Evolutionary conservation across 495 filamentous ascomycete genomes (phyloP), one percentile per base, ranked within the genome.

Genomic region (Penicillium daleae): DNA sequence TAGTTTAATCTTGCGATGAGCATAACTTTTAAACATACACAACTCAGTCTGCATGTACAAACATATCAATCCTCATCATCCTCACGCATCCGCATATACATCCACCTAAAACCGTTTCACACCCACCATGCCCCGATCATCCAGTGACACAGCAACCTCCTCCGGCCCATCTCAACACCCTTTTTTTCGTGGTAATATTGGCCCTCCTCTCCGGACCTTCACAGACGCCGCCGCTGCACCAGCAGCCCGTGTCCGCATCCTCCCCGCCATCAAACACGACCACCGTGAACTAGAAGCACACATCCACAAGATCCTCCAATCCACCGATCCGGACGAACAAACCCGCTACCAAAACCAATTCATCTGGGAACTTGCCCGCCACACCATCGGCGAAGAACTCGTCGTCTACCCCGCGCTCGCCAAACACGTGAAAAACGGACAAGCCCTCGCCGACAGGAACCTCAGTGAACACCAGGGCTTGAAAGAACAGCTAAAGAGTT

Each of bases 401-500:
- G 80, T 88, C 31, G 74, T 90, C 26, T 90, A 90, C 72, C 89
- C 88, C 0, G 85, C 85, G 3, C 73, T 90, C 9, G 85, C 85
- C 60, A 80, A 84, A 60, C 65, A 86, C 54, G 59, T 88, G 2
- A 72, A 78, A n/a, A 63, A 77, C n/a, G 89, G 81, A 13, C 59
- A 77, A 29, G 55, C 63, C 1, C 74, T 86, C 66, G 83, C 82
- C 0, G 78, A 86, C 26, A 82, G 82, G 56, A 83, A 89, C 63
- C 76, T 85, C 4, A 64, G 62, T 9, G 78, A 88, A 60, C 88
- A 90, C 70, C 81, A 83, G 26, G 63, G 86, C 76, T 75, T 89
- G 29, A 90, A 89, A 57, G 75, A 86, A 22, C 59, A 78, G 42
- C 79, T 90, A 13, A 83, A 86, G 59, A 68, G 68, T 1, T 87